Percentiles rank a stretch among this genome's conserved stretches.
Evolutionary conservation across 345 rosid genomes (phyloP).

Genomic region (Linum tenue): DNA sequence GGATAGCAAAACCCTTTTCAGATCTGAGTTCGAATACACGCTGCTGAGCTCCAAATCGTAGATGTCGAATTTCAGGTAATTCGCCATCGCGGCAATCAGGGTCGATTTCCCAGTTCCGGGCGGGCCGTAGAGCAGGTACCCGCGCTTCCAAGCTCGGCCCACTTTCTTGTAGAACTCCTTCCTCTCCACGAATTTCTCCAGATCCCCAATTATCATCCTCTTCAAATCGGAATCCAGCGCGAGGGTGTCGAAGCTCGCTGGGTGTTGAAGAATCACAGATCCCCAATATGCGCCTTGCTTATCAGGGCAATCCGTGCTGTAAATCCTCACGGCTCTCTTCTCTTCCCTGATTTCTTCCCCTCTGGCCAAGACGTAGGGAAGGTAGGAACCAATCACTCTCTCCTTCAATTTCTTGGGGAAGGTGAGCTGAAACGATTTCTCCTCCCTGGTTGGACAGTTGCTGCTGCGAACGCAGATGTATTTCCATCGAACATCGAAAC

Average conservation of each 20-base stretch:
- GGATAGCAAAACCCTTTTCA: conserved; percentile 34
- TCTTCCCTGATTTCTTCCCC: conserved; percentile 29
- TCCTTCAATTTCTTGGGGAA: conserved; percentile 35
- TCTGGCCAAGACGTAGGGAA: conserved; percentile 20
- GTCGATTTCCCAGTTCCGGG: conserved; percentile 61
- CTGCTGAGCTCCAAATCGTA: conserved; percentile 44
- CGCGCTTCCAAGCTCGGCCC: conserved; percentile 57
- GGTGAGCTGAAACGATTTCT: conserved; percentile 25
- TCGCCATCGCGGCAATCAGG: conserved; percentile 55
- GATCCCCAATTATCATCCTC: conserved; percentile 32
- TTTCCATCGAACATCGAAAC: conserved; percentile 24
- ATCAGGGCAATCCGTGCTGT: conserved; percentile 21
- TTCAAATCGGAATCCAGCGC: conserved; percentile 36
- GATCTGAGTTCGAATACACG: conserved; percentile 26
- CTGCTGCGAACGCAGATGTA: conserved; percentile 16
- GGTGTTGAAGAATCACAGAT: conserved; percentile 39
- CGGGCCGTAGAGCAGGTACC: conserved; percentile 45
- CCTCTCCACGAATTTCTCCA: conserved; percentile 40
- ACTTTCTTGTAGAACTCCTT: conserved; percentile 42
- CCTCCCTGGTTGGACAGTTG: conserved; percentile 3
- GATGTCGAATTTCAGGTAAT: conserved; percentile 45
- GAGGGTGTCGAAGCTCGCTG: conserved; percentile 38
- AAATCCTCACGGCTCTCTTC: conserved; percentile 31
- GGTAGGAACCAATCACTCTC: conserved; percentile 17
- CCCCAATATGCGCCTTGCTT: conserved; percentile 28